Evolutionary conservation across 768 basidiomycete genomes (phyloP).

Genomic region (Tulasnella sp.): DNA sequence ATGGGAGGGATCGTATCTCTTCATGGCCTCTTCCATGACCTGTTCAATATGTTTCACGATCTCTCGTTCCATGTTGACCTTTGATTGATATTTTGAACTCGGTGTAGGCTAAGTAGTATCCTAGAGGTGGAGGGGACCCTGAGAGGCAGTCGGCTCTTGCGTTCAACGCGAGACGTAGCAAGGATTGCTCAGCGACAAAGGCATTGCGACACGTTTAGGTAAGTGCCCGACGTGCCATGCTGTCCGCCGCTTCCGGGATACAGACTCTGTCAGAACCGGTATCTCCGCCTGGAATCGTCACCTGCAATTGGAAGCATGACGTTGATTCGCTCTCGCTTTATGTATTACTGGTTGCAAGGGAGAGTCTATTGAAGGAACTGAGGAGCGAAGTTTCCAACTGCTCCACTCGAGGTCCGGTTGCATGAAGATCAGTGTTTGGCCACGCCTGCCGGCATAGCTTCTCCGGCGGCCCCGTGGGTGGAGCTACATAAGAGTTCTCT

Average conservation of each 20-base stretch:
- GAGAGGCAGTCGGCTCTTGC: neutral
- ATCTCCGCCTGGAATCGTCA: neutral
- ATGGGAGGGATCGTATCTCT: conserved; percentile 71
- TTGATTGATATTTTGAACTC: neutral
- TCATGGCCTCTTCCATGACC: conserved; percentile 67
- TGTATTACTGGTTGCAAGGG: neutral
- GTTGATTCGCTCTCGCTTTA: neutral
- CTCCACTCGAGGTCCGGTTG: neutral
- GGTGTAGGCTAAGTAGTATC: neutral
- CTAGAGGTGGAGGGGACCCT: neutral
- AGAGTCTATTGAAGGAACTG: neutral
- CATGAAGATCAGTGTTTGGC: neutral
- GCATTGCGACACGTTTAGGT: neutral
- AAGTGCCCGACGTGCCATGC: neutral
- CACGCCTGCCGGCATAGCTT: neutral
- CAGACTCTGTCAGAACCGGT: neutral
- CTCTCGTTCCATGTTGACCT: conserved; percentile 37
- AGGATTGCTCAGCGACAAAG: neutral
- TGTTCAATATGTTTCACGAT: conserved; percentile 38
- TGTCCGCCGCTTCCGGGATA: neutral
- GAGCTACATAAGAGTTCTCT: neutral
- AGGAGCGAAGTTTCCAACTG: neutral
- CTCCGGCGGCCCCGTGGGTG: neutral
- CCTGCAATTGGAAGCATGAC: neutral
- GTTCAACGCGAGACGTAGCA: neutral